A percentile compares a stretch with the other conserved stretches of the same genome.
Evolutionary conservation across 2,329 filamentous ascomycete genomes (phyloP).

Genomic region (Pestalotiopsis sp.): DNA sequence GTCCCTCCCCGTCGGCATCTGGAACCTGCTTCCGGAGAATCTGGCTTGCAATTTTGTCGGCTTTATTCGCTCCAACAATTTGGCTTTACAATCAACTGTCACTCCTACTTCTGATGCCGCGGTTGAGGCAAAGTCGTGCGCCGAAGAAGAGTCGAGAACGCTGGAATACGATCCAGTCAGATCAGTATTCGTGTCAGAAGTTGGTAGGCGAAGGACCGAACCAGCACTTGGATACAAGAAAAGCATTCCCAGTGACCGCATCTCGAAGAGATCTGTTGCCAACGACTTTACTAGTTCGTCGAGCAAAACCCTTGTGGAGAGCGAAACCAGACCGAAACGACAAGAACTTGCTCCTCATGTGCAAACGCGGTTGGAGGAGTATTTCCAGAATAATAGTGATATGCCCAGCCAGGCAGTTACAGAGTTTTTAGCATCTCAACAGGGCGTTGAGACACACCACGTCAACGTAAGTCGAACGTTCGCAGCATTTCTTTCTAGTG

Average conservation of each 20-base stretch:
- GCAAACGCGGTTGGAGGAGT: slow-evolving; percentile 53
- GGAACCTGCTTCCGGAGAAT: slow-evolving; percentile 61
- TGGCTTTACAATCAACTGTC: slow-evolving; percentile 37
- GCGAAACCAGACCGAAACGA: slow-evolving; percentile 41
- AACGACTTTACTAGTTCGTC: slow-evolving; percentile 47
- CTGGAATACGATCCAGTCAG: not conserved
- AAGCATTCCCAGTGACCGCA: slow-evolving; percentile 28
- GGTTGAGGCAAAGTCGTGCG: slow-evolving; percentile 18
- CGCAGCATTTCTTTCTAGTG: not conserved
- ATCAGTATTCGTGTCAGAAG: not conserved
- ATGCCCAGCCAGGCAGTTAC: slow-evolving; percentile 52
- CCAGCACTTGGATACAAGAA: slow-evolving; percentile 17
- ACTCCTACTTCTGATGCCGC: slow-evolving; percentile 13
- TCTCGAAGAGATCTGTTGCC: slow-evolving; percentile 44
- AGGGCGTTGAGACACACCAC: slow-evolving; percentile 53
- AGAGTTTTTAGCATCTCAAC: slow-evolving; percentile 56
- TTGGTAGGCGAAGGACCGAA: slow-evolving; percentile 14
- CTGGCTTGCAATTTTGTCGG: slow-evolving; percentile 60
- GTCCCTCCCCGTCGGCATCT: slow-evolving; percentile 61
- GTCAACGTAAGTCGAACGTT: slow-evolving; percentile 43
- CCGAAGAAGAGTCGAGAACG: slow-evolving; percentile 18
- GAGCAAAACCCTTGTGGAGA: slow-evolving; percentile 38
- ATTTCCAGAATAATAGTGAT: slow-evolving; percentile 48
- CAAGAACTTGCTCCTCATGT: slow-evolving; percentile 52
- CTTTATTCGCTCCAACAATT: slow-evolving; percentile 61